A percentile compares a stretch with the other conserved stretches of the same genome.
These are phyloP conservation scores for Pisolithus orientalis DNA, from an alignment of 768 basidiomycete genomes.

Conservation along the genomic window DNA sequence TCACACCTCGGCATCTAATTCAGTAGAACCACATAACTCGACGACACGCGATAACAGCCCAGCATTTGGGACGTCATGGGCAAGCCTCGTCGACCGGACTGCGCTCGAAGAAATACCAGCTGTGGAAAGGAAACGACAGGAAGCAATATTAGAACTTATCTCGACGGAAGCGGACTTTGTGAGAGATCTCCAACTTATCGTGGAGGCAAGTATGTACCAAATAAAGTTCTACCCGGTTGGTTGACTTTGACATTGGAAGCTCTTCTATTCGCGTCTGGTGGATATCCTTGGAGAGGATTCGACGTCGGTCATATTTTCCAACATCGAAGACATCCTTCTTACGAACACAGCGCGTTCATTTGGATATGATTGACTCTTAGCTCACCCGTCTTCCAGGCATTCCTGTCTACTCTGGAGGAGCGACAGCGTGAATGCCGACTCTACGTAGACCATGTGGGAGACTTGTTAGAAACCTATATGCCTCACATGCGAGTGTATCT, in stretches of 20 bases:
- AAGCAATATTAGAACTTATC: conserved; percentile 95
- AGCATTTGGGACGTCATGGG: conserved; percentile 78
- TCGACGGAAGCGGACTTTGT: conserved; percentile 88
- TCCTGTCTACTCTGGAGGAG: conserved; percentile 85
- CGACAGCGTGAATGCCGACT: conserved; percentile 88
- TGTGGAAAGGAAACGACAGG: conserved; percentile 81
- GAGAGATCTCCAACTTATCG: conserved; percentile 84
- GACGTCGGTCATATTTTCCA: conserved; percentile 80
- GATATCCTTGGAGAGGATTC: conserved; percentile 69
- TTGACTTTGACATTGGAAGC: conserved; percentile 33
- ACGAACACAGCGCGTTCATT: conserved; percentile 65
- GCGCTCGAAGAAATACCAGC: conserved; percentile 76
- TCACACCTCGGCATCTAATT: conserved; percentile 23
- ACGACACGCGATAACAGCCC: conserved; percentile 45
- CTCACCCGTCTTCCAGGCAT: conserved; percentile 41
- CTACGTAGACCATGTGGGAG: conserved; percentile 85
- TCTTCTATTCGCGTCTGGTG: conserved; percentile 81
- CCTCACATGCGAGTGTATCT: conserved; percentile 75
- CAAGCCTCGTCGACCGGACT: conserved; percentile 81
- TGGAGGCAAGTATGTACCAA: conserved; percentile 52
- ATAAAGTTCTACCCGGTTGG: background rate
- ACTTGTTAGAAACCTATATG: conserved; percentile 72
- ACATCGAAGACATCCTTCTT: conserved; percentile 87
- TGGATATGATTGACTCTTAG: background rate
- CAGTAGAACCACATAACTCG: conserved; percentile 3